A percentile compares a stretch with the other conserved stretches of the same genome.
These are phyloP conservation scores for Cubamyces sp. DNA, from an alignment of 768 basidiomycete species.

Conservation along the genomic window DNA sequence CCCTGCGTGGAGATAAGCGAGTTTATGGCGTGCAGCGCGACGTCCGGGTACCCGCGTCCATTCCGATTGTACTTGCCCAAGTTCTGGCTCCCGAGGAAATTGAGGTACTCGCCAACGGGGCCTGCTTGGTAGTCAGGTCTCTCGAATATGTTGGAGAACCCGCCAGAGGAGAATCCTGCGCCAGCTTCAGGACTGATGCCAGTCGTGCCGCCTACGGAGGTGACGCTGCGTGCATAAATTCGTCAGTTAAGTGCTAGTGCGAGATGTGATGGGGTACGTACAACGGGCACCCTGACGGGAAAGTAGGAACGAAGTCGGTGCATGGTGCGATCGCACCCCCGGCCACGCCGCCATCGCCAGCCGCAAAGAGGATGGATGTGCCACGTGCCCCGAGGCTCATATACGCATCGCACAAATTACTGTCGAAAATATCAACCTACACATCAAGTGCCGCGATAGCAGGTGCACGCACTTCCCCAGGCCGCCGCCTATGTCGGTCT, in stretches of 20 bases:
- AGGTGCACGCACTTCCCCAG: constrained; percentile 32
- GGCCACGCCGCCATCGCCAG: constrained; percentile 43
- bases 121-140: constrained; percentile 42
- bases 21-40: constrained; percentile 44
- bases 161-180: constrained; percentile 40
- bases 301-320: constrained; percentile 39
- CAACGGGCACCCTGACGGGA: constrained; percentile 44
- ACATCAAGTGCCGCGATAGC: neutral
- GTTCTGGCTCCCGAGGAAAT: constrained; percentile 34
- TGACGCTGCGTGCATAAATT: constrained; percentile 31
- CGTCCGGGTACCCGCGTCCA: constrained; percentile 53
- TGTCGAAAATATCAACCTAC: constrained; percentile 6
- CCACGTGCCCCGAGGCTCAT: constrained; percentile 41
- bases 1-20: constrained; percentile 33
- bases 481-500: constrained; percentile 26
- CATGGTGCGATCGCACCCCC: constrained; percentile 33
- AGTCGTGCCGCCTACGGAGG: constrained; percentile 41
- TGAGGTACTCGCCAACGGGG: constrained; percentile 44
- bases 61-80: constrained; percentile 36
- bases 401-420: constrained; percentile 40
- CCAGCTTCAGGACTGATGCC: constrained; percentile 35
- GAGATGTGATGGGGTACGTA: constrained; percentile 17
- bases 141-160: constrained; percentile 41
- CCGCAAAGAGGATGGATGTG: constrained; percentile 40
- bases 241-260: neutral